A percentile compares a stretch with the other conserved stretches of the same genome.
Conservation (phyloP, 441 rosid species). For the Sinapis alba region DNA sequence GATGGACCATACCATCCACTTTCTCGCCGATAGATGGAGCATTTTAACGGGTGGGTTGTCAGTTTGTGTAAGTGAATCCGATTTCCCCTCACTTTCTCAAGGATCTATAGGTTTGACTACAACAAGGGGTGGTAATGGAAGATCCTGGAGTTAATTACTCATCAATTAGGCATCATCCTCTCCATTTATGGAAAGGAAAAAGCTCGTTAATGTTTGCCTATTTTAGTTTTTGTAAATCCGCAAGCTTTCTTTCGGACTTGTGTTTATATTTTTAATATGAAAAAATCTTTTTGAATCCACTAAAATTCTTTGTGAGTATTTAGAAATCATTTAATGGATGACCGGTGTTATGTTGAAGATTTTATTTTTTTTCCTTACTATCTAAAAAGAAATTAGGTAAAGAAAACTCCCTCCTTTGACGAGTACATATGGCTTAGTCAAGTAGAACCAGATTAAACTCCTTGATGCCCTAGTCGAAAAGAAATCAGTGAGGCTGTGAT, state of each 20-base stretch:
- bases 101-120: background rate
- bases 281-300: background rate
- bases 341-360: background rate
- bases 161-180: background rate
- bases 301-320: background rate
- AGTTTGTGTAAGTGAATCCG: background rate
- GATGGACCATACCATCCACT: conserved; percentile 1
- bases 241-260: background rate
- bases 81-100: conserved; percentile 3
- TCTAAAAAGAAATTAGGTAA: background rate
- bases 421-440: background rate
- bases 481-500: background rate
- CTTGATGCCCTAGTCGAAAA: background rate
- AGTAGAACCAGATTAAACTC: background rate
- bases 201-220: background rate
- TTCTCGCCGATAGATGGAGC: background rate
- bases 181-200: conserved; percentile 9
- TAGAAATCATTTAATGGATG: background rate
- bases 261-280: background rate
- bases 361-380: background rate
- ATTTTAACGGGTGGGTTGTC: background rate
- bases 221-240: background rate
- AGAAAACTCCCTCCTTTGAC: background rate
- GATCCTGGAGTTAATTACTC: background rate
- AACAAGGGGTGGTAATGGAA: background rate